Base-by-base conservation (phyloP, 805 yeast species). In the Blastobotrys americana region DNA sequence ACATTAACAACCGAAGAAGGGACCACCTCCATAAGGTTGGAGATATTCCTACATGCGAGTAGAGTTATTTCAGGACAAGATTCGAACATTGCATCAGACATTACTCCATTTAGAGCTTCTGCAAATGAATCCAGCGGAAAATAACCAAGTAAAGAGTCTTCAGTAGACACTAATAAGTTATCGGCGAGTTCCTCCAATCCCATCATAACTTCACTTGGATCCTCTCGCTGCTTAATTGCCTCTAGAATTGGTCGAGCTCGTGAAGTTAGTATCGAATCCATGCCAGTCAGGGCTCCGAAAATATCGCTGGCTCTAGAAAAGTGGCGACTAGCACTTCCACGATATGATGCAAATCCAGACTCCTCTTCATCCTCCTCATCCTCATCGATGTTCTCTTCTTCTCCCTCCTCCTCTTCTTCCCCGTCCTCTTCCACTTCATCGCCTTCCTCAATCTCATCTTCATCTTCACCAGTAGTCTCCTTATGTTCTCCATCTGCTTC, bases 1-100 rank as follows among this genome's bases (percentile, higher is more conserved):
- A 86, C 80, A 28, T 72, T 74, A 42, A 73, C 72, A 4, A 80
- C 73, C 37, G 79, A 76, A 38, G 82, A 82, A 13, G 78, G 77
- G 52, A 81, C 74, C 8, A 83, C 82, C 57, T 87, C 96, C 44
- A 87, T 65, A 37, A 89, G 65, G 59, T 87, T 89, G 60, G 84
- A 83, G 15, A 89, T 66, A 57, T 95, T 84, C 40, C 96, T 74
- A 55, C 95, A 84, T 0, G 94, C 82, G 34, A 84, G 81, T 37
- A 90, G 64, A 56, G 84, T 90, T n/a, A 89, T 58, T 57, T 90
- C 96, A 40, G 85, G 65, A 50, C 83, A 82, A 17, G 77, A 84
- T 22, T 70, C 73, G 40, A 78, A 71, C 4, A 55, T 36, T 0
- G 85, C 81, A 48, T 77, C 79, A 13, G 69, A 68, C 58, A 90